Conservation (phyloP, 139 green algal species). For the Nannochloris sp. region DNA sequence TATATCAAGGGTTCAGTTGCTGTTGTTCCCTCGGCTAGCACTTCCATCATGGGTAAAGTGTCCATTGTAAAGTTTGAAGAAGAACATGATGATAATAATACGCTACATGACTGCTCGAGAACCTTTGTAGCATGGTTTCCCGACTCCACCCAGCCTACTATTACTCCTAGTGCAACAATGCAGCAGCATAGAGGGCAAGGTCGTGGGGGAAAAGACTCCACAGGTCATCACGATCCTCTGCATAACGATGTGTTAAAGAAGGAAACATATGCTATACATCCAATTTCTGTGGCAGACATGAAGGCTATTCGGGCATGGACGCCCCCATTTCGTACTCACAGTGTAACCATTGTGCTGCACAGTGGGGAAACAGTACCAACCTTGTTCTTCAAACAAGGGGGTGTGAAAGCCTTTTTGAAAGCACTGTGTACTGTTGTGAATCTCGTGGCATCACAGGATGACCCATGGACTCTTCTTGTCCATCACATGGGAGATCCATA, state of each 20-base stretch:
- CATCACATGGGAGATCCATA: constrained; percentile 16
- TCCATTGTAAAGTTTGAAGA: not conserved
- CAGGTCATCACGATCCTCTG: too few species aligned
- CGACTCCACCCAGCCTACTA: not conserved
- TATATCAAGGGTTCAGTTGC: too few species aligned
- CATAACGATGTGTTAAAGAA: not conserved
- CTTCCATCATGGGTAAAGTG: not conserved
- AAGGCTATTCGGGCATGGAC: constrained; percentile 56
- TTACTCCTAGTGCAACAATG: not conserved
- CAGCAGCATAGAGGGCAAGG: too few species aligned
- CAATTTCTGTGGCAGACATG: constrained; percentile 40
- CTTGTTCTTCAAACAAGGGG: constrained; percentile 66
- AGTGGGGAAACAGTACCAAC: constrained; percentile 64
- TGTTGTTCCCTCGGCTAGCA: too few species aligned
- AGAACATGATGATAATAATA: not conserved
- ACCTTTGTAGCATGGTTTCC: constrained; percentile 1
- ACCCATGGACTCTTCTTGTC: constrained; percentile 67
- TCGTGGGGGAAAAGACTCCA: too few species aligned
- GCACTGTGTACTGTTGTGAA: constrained; percentile 38
- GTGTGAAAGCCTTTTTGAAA: constrained; percentile 37
- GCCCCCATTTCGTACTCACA: constrained; percentile 55
- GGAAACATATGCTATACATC: not conserved
- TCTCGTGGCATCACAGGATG: constrained; percentile 39
- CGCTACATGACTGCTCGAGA: not conserved
- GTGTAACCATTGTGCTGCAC: constrained; percentile 63